Evolutionary conservation across 2,329 filamentous ascomycete genomes (phyloP).

Genomic region (Xylaria sp.): DNA sequence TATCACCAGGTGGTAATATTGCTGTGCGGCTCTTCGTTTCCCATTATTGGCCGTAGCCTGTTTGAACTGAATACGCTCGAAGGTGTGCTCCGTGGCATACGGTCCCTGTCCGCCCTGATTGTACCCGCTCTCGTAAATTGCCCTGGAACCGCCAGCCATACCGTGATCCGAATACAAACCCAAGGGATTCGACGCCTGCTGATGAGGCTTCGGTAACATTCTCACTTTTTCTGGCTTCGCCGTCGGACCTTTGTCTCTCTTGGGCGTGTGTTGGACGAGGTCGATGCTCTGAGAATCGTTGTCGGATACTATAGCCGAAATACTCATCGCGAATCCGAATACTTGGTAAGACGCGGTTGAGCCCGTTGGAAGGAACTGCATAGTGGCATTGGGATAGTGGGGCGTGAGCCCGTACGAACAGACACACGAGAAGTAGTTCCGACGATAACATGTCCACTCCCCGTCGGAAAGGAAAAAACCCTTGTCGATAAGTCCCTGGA

Average conservation of each 20-base stretch:
- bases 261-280: conserved; percentile 89
- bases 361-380: conserved; percentile 63
- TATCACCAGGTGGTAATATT: conserved; percentile 91
- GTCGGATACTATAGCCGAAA: conserved; percentile 84
- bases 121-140: conserved; percentile 57
- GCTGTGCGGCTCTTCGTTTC: conserved; percentile 87
- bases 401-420: conserved; percentile 80
- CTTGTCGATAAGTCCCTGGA: conserved; percentile 85
- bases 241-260: conserved; percentile 87
- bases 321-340: conserved; percentile 81
- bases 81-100: conserved; percentile 68
- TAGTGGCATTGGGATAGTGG: conserved; percentile 56
- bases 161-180: conserved; percentile 57
- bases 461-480: conserved; percentile 85
- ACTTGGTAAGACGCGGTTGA: conserved; percentile 71
- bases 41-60: conserved; percentile 94
- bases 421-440: conserved; percentile 90
- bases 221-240: conserved; percentile 76
- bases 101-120: conserved; percentile 52
- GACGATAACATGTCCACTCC: conserved; percentile 91
- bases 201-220: conserved; percentile 73
- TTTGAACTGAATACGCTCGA: conserved; percentile 94
- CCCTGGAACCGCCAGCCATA: conserved; percentile 50
- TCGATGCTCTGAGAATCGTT: conserved; percentile 81
- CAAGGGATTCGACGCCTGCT: conserved; percentile 58